These are phyloP conservation scores for Raphidocelis subcapitata DNA, from an alignment of 139 green algal species.

Conservation along the genomic window DNA sequence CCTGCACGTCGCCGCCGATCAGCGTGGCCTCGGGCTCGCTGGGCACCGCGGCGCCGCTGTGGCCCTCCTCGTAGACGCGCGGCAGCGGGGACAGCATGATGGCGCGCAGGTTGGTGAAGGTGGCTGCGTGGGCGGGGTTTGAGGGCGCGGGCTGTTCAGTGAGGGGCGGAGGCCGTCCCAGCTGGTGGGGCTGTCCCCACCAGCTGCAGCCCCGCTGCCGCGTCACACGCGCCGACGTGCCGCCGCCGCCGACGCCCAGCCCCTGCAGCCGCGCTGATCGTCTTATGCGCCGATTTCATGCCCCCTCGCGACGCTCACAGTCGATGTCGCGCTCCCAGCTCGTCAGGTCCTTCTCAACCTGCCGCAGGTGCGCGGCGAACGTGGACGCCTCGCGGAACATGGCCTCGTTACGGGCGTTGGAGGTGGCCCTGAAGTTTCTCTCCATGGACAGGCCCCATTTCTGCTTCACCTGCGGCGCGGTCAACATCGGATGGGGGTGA, in stretches of 20 bases:
- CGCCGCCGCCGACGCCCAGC: too few species aligned
- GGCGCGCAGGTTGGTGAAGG: constrained; percentile 44
- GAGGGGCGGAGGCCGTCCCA: too few species aligned
- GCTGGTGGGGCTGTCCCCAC: too few species aligned
- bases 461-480: constrained; percentile 44
- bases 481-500: background rate
- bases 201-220: too few species aligned
- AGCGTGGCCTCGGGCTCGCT: constrained; percentile 38
- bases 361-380: constrained; percentile 69
- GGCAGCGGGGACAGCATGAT: constrained; percentile 76
- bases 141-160: too few species aligned
- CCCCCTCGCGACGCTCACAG: constrained; percentile 41
- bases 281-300: too few species aligned
- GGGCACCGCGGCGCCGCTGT: constrained; percentile 65
- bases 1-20: constrained; percentile 70
- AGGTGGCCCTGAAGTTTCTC: constrained; percentile 47
- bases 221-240: too few species aligned
- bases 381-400: constrained; percentile 84
- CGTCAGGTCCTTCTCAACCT: constrained; percentile 79
- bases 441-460: constrained; percentile 58
- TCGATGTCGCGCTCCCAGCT: constrained; percentile 73
- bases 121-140: too few species aligned
- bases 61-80: constrained; percentile 75
- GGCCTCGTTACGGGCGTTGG: constrained; percentile 79
- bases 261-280: too few species aligned